A percentile compares a stretch with the other conserved stretches of the same genome.
These are phyloP conservation scores for Clonostachys chloroleuca DNA, from an alignment of 2,329 filamentous ascomycete species.

Conservation along the genomic window DNA sequence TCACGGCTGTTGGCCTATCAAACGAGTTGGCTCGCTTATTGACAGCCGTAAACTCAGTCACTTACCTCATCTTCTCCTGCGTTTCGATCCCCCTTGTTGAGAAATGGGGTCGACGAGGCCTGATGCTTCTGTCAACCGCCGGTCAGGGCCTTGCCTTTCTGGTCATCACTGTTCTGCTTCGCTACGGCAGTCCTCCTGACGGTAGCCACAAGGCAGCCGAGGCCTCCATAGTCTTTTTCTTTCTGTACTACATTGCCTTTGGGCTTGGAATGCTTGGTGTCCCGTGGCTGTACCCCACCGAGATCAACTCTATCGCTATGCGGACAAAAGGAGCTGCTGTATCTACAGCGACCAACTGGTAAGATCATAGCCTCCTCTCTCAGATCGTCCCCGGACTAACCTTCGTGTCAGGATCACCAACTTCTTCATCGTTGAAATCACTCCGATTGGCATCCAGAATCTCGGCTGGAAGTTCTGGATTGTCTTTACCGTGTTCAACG, in stretches of 20 bases:
- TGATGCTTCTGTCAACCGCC: slow-evolving; percentile 20
- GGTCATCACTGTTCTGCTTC: slow-evolving; percentile 17
- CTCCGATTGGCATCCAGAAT: slow-evolving; percentile 28
- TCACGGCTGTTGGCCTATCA: slow-evolving; percentile 40
- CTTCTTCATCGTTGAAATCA: slow-evolving; percentile 26
- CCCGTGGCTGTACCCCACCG: slow-evolving; percentile 34
- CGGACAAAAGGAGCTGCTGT: slow-evolving; percentile 29
- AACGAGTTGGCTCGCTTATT: slow-evolving; percentile 43
- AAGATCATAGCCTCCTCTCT: not conserved
- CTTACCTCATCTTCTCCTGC: slow-evolving; percentile 12
- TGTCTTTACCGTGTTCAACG: slow-evolving; percentile 44
- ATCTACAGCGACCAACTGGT: slow-evolving; percentile 28
- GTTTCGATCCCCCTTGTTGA: slow-evolving; percentile 19
- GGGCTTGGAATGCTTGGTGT: slow-evolving; percentile 26
- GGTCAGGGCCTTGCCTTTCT: slow-evolving; percentile 18
- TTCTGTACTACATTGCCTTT: slow-evolving; percentile 21
- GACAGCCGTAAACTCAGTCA: slow-evolving; percentile 33
- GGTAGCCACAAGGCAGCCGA: slow-evolving; percentile 13
- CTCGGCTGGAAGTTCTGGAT: slow-evolving; percentile 48
- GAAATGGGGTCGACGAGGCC: slow-evolving; percentile 14
- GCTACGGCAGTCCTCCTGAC: slow-evolving; percentile 10
- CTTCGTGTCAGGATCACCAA: slow-evolving; percentile 11
- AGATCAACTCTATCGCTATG: slow-evolving; percentile 34
- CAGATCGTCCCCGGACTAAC: no score
- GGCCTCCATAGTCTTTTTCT: slow-evolving; percentile 20